Conservation (phyloP, 2,329 filamentous ascomycete genomes). For the Aspergillus fischeri region DNA sequence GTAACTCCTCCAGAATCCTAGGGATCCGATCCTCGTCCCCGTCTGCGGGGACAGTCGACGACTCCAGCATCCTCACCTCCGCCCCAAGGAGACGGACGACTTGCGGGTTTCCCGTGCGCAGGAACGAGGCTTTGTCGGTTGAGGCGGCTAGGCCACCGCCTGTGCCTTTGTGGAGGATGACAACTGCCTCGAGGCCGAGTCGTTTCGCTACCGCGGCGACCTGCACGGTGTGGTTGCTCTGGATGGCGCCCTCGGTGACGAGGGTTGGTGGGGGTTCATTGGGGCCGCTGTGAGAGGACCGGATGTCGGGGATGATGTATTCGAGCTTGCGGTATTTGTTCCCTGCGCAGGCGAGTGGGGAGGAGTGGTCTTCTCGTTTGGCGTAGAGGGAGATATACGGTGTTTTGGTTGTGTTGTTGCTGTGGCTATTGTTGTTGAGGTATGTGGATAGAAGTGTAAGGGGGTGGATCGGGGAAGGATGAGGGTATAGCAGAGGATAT, state of each 20-base stretch:
- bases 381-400: conserved; percentile 23
- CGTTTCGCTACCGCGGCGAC: conserved; percentile 26
- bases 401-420: not conserved
- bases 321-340: conserved; percentile 39
- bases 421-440: conserved; percentile 4
- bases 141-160: conserved; percentile 22
- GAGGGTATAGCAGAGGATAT: conserved; percentile 25
- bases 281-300: conserved; percentile 13
- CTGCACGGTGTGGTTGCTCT: conserved; percentile 37
- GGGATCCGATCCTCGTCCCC: conserved; percentile 33
- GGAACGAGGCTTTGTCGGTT: conserved; percentile 16
- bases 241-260: conserved; percentile 34
- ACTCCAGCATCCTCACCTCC: conserved; percentile 50
- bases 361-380: conserved; percentile 35
- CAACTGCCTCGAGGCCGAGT: conserved; percentile 23
- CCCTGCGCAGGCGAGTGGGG: conserved; percentile 30
- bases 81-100: conserved; percentile 27
- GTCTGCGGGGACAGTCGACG: conserved; percentile 46
- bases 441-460: conserved; percentile 18
- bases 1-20: conserved; percentile 21
- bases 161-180: conserved; percentile 26
- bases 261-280: conserved; percentile 20
- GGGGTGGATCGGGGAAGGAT: conserved; percentile 30
- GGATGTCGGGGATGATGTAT: conserved; percentile 34
- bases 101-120: conserved; percentile 25